These are phyloP conservation scores for Mangifera indica DNA, from an alignment of 345 rosid species.

Conservation along the genomic window DNA sequence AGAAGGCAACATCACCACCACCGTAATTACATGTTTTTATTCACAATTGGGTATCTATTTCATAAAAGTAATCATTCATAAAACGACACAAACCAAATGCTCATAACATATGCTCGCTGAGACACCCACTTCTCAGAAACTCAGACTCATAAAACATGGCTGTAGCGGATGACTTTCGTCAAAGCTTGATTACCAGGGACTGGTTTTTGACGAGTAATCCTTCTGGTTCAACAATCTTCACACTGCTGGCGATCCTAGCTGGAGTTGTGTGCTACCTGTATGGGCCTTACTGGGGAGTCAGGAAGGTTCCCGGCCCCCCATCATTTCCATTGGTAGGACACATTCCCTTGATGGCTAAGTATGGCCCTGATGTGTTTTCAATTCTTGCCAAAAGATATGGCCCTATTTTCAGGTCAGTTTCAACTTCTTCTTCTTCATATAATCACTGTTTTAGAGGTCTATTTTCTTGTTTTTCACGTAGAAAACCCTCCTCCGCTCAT, in stretches of 20 bases:
- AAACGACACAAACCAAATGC: constrained; percentile 24
- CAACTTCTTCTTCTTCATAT: neutral
- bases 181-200: constrained; percentile 11
- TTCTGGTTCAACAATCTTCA: constrained; percentile 18
- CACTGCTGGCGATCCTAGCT: constrained; percentile 25
- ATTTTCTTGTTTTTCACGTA: no score
- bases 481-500: no score
- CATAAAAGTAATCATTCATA: constrained; percentile 5
- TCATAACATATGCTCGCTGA: constrained; percentile 21
- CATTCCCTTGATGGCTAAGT: constrained; percentile 80
- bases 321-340: constrained; percentile 66
- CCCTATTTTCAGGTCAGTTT: constrained; percentile 80
- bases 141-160: neutral
- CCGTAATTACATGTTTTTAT: neutral
- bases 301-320: constrained; percentile 59
- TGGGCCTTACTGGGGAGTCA: constrained; percentile 57
- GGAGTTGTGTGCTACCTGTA: constrained; percentile 50
- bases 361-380: constrained; percentile 77
- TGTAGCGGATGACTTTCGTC: neutral
- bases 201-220: constrained; percentile 1
- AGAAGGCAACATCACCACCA: neutral
- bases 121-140: neutral
- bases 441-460: no score
- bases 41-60: neutral
- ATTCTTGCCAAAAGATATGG: constrained; percentile 79